A percentile compares a stretch with the other conserved stretches of the same genome.
These are phyloP conservation scores for Ustilago sp. DNA, from an alignment of 1,284 basidiomycete genomes.

Conservation along the genomic window DNA sequence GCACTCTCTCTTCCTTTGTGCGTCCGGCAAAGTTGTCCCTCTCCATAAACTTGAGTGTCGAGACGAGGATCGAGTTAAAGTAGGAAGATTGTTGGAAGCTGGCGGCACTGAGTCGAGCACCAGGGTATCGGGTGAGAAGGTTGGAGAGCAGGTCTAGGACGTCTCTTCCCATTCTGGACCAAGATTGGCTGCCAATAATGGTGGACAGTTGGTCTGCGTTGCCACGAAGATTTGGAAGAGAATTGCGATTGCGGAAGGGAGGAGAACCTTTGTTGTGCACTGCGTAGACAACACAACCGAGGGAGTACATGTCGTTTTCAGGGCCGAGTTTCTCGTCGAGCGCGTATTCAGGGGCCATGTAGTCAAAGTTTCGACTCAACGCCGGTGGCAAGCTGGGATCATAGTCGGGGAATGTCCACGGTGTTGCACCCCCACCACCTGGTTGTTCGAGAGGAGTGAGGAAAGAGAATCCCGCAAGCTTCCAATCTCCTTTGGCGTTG, in stretches of 20 bases:
- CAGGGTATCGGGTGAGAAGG: constrained; percentile 77
- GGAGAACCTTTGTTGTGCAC: constrained; percentile 84
- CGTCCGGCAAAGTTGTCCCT: constrained; percentile 94
- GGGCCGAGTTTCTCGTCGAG: constrained; percentile 85
- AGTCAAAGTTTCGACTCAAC: constrained; percentile 92
- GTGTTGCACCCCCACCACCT: constrained; percentile 78
- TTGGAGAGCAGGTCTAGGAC: constrained; percentile 57
- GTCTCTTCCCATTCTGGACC: constrained; percentile 58
- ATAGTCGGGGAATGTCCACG: constrained; percentile 89
- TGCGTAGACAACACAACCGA: constrained; percentile 86
- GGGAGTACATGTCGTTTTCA: constrained; percentile 91
- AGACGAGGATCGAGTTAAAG: constrained; percentile 94
- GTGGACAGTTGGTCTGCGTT: constrained; percentile 75
- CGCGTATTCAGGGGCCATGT: constrained; percentile 92
- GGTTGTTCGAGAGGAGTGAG: constrained; percentile 79
- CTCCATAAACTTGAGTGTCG: constrained; percentile 95
- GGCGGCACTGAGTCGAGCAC: constrained; percentile 79
- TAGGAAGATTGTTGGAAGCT: constrained; percentile 85
- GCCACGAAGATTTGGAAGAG: constrained; percentile 80
- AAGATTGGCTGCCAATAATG: constrained; percentile 43
- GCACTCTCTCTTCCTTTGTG: constrained; percentile 92
- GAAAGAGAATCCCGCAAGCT: constrained; percentile 88
- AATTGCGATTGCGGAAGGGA: constrained; percentile 90
- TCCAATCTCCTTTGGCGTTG: constrained; percentile 90
- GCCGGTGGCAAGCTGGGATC: constrained; percentile 84